phyloP scores from a whole-genome alignment of 495 filamentous ascomycete genomes.

The Penicillium subrubescens region DNA sequence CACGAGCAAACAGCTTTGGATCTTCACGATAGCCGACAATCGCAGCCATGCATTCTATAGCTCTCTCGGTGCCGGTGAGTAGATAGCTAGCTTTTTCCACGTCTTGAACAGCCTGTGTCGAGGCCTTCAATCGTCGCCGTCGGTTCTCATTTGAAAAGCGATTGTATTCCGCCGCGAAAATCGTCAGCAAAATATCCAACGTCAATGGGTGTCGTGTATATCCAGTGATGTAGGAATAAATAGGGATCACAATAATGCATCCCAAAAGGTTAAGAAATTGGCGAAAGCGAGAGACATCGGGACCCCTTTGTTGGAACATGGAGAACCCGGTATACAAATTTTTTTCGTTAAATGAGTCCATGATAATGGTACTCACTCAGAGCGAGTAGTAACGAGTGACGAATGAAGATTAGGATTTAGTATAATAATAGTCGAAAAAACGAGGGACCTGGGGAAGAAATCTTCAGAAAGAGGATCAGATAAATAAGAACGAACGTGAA shows the following conservation, averaged over 20 bases:
- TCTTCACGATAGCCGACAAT: constrained; percentile 42
- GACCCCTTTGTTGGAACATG: constrained; percentile 23
- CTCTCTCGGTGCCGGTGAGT: background rate
- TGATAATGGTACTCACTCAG: constrained; percentile 4
- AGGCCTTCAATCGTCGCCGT: constrained; percentile 15
- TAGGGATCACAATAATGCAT: constrained; percentile 25
- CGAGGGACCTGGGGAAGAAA: background rate
- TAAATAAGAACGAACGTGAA: background rate
- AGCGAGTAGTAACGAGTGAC: background rate
- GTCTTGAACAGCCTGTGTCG: constrained; percentile 5
- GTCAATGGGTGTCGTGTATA: constrained; percentile 28
- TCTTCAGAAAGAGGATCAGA: constrained; percentile 1
- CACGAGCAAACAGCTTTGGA: constrained; percentile 30
- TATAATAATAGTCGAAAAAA: background rate
- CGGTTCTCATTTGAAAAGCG: constrained; percentile 27
- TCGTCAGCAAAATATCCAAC: constrained; percentile 29
- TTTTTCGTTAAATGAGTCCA: constrained; percentile 18
- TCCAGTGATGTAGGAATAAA: constrained; percentile 26
- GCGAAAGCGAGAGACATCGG: constrained; percentile 26
- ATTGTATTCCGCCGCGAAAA: constrained; percentile 30
- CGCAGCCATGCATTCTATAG: constrained; percentile 30
- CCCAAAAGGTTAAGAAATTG: constrained; percentile 32
- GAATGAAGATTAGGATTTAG: background rate
- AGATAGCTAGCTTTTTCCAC: constrained; percentile 17
- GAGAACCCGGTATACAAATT: constrained; percentile 14